Evolutionary conservation across 768 basidiomycete genomes (phyloP).

Genomic region (Mycena vitilis): DNA sequence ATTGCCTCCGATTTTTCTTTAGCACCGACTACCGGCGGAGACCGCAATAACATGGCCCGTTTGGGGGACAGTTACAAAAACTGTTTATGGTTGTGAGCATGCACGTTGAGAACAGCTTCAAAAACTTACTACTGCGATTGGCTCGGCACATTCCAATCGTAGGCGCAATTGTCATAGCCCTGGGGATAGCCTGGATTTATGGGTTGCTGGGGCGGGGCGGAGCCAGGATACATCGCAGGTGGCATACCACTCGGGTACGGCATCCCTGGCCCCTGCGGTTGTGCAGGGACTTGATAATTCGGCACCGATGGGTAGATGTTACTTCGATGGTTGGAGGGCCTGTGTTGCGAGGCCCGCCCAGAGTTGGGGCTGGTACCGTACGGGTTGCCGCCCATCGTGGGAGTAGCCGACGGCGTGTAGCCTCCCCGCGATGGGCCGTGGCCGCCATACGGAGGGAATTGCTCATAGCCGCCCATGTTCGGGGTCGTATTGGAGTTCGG

Average conservation of each 20-base stretch:
- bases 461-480: not conserved
- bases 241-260: not conserved
- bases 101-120: not conserved
- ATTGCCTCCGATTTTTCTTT: no score
- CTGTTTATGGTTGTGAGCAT: not conserved
- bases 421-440: not conserved
- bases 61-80: not conserved
- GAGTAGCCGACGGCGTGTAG: not conserved
- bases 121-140: not conserved
- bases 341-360: not conserved
- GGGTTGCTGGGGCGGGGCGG: not conserved
- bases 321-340: not conserved
- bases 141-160: not conserved
- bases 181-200: not conserved
- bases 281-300: not conserved
- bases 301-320: not conserved
- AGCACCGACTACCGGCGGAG: not conserved
- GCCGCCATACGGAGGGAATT: no score
- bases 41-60: slow-evolving; percentile 7
- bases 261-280: not conserved
- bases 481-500: not conserved
- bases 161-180: not conserved
- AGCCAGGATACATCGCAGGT: not conserved
- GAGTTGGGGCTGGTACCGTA: not conserved
- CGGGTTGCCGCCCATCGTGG: not conserved